A percentile compares a stretch with the other conserved stretches of the same genome.
These are phyloP conservation scores for Suillus alpinus DNA, from an alignment of 768 basidiomycete species.

Conservation along the genomic window DNA sequence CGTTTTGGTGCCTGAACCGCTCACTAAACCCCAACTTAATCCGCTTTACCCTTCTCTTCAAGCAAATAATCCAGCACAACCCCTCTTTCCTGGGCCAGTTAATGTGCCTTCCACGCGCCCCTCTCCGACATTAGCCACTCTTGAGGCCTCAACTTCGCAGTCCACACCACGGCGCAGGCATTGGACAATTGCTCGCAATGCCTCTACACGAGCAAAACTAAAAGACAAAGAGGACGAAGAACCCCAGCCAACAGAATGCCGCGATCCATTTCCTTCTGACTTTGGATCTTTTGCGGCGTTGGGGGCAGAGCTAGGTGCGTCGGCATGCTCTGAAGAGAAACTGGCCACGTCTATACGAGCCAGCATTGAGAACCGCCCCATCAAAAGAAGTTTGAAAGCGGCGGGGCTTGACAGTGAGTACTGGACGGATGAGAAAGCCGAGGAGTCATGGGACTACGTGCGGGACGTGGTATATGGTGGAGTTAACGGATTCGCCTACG, in stretches of 20 bases:
- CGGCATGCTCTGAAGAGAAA: conserved; percentile 29
- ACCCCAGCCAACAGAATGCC: conserved; percentile 40
- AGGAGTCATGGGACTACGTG: conserved; percentile 64
- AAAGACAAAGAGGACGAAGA: conserved; percentile 49
- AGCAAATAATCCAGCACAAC: conserved; percentile 20
- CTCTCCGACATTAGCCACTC: conserved; percentile 14
- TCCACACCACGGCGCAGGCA: conserved; percentile 43
- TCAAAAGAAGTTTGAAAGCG: conserved; percentile 17
- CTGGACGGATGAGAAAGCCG: conserved; percentile 48
- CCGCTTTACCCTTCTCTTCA: conserved; percentile 51
- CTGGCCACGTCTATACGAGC: conserved; percentile 38
- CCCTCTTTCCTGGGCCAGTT: conserved; percentile 26
- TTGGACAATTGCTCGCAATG: conserved; percentile 59
- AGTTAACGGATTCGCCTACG: conserved; percentile 71
- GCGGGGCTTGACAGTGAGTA: conserved; percentile 31
- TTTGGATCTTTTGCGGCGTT: conserved; percentile 62
- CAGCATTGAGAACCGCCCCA: conserved; percentile 28
- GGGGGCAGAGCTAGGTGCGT: conserved; percentile 32
- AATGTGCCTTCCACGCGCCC: conserved; percentile 23
- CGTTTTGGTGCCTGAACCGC: conserved; percentile 57
- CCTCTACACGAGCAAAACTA: conserved; percentile 43
- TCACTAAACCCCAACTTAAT: conserved; percentile 50
- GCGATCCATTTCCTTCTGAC: conserved; percentile 55
- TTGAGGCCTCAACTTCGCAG: conserved; percentile 7
- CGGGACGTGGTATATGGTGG: conserved; percentile 79